Base-by-base conservation (phyloP, 768 basidiomycete species). In the Kwoniella pini region DNA sequence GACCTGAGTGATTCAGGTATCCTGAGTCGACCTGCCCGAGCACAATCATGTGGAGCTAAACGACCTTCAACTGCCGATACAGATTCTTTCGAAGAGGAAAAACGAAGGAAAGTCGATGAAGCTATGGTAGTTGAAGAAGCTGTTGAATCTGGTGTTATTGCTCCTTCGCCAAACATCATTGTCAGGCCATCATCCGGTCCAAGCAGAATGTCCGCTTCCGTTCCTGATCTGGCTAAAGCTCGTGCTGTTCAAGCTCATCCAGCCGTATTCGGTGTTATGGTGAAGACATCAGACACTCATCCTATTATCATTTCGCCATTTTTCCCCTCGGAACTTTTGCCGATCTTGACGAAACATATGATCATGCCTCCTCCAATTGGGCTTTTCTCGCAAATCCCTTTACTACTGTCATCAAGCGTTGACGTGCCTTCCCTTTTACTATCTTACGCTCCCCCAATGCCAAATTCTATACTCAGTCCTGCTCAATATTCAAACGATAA, bases 241-340 rank as follows among this genome's bases (percentile, higher is more conserved):
- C 31, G 52, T 22, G 45, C 21, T 26, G 22, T 43, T 26, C 55
- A 57, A 48, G 40, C 44, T 17, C 40, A 48, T n/a, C 49, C 56
- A 17, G 64, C 64, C 5, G 60, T 75, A 1, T 72, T 72, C 59
- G 71, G 74, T 13, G 69, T 71, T 26, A 60, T 72, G 12, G 67
- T 74, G 58, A 91, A 89, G 71, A 91, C 89, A 0, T 90, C 89
- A 2, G 81, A 84, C 22, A 84, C 87, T 0, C 90, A 91, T 77
- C 90, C 91, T 6, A 88, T 94, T 73, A 90, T 91, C 68, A 86
- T 89, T 63, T 88, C 88, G 0, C 79, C 80, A 51, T 80, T 90
- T 27, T 81, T 90, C 66, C 86, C 88, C 3, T 79, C 79, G 5
- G 84, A 88, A 40, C 79, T 85, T 11, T 69, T 87, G 2, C 78